These are phyloP conservation scores for Metschnikowia drakensbergensis DNA, from an alignment of 805 yeast genomes.

Conservation along the genomic window DNA sequence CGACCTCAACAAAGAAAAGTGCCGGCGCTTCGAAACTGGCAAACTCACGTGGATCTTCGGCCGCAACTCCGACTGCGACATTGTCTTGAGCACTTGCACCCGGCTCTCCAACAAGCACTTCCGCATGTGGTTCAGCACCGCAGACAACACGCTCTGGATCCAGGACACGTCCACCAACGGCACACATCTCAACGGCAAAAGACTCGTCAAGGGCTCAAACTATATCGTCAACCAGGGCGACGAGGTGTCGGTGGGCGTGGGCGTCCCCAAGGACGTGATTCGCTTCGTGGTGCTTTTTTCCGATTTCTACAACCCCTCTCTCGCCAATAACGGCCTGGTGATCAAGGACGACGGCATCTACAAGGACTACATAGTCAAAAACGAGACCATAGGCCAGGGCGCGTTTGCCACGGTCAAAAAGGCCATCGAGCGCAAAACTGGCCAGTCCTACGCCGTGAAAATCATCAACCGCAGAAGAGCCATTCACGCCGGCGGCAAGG, in stretches of 20 bases:
- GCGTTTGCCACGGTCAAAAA: constrained; percentile 95
- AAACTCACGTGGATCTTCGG: constrained; percentile 67
- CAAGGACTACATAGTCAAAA: constrained; percentile 70
- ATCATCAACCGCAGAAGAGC: constrained; percentile 77
- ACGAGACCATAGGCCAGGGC: constrained; percentile 93
- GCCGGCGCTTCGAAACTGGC: constrained; percentile 14
- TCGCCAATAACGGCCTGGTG: constrained; percentile 23
- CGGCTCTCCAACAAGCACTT: constrained; percentile 73
- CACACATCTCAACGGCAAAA: constrained; percentile 73
- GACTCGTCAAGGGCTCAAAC: constrained; percentile 71
- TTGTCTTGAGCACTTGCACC: constrained; percentile 53
- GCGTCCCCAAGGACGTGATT: constrained; percentile 67
- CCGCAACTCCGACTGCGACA: constrained; percentile 63
- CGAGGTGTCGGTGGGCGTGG: constrained; percentile 85
- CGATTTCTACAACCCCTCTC: constrained; percentile 34
- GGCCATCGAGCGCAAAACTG: constrained; percentile 81
- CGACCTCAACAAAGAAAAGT: constrained; percentile 39
- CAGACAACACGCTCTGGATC: constrained; percentile 53
- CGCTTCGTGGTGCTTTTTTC: constrained; percentile 52
- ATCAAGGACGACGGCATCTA: constrained; percentile 53
- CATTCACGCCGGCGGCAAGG: constrained; percentile 60
- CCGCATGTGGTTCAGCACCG: constrained; percentile 62
- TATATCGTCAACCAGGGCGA: constrained; percentile 89
- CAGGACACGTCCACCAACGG: constrained; percentile 89
- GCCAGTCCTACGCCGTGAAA: constrained; percentile 85